Evolutionary conservation across 2,329 filamentous ascomycete species (phyloP).

Genomic region (Fusarium liriodendri): DNA sequence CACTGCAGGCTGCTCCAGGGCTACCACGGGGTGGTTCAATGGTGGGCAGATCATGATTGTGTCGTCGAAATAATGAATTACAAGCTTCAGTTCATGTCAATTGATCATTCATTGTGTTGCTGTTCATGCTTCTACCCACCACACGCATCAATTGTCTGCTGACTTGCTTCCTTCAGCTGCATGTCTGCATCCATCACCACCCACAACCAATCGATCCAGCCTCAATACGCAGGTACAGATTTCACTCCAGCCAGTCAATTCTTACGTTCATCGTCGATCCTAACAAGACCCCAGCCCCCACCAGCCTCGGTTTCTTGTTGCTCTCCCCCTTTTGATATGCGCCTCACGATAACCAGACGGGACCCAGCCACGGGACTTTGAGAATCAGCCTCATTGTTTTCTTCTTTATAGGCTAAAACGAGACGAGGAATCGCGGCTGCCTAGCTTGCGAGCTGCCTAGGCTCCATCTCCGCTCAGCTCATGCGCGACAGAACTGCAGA

Average conservation of each 20-base stretch:
- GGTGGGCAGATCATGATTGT: background rate
- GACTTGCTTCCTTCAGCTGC: background rate
- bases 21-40: background rate
- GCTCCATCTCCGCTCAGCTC: slow-evolving; percentile 2
- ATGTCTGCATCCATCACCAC: background rate
- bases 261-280: slow-evolving; percentile 20
- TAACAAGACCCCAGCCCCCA: slow-evolving; percentile 17
- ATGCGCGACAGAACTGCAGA: slow-evolving; percentile 25
- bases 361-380: background rate
- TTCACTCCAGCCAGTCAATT: slow-evolving; percentile 3
- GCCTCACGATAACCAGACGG: slow-evolving; percentile 11
- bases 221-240: slow-evolving; percentile 35
- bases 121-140: background rate
- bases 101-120: background rate
- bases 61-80: background rate
- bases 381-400: slow-evolving; percentile 6
- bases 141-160: background rate
- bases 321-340: background rate
- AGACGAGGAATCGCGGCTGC: background rate
- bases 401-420: background rate
- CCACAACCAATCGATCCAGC: slow-evolving; percentile 11
- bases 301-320: slow-evolving; percentile 3
- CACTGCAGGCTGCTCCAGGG: background rate
- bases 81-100: background rate
- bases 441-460: background rate